Conservation (phyloP, 352 stramenopile genomes). For the Albugo candida region DNA sequence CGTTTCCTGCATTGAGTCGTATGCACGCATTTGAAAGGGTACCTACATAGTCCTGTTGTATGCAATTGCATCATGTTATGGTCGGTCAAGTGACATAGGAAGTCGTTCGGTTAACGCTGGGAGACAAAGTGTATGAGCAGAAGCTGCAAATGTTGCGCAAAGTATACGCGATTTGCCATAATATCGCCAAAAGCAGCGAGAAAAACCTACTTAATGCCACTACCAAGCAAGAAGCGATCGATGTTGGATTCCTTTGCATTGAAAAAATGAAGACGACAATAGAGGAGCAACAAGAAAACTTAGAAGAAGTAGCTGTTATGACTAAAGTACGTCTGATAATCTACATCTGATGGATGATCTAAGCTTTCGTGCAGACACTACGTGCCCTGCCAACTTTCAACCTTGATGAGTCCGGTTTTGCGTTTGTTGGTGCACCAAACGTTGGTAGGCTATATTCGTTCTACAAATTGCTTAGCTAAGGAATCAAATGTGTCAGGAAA, state of each 20-base stretch:
- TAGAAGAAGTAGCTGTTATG: conserved; percentile 13
- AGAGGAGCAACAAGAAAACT: conserved; percentile 10
- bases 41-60: conserved; percentile 1
- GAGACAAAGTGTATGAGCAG: conserved; percentile 45
- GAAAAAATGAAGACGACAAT: conserved; percentile 13
- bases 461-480: neutral
- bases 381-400: conserved; percentile 59
- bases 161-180: conserved; percentile 60
- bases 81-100: conserved; percentile 18
- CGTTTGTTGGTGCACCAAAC: conserved; percentile 67
- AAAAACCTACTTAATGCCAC: conserved; percentile 36
- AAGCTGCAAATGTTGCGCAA: conserved; percentile 51
- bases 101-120: conserved; percentile 61
- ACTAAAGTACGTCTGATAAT: conserved; percentile 8
- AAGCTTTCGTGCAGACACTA: conserved; percentile 18
- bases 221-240: conserved; percentile 62
- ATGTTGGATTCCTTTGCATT: conserved; percentile 54
- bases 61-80: neutral
- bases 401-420: conserved; percentile 63
- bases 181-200: conserved; percentile 52
- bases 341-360: neutral
- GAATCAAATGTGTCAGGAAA: conserved; percentile 23
- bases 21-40: conserved; percentile 73
- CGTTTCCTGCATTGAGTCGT: conserved; percentile 51
- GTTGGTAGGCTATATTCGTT: conserved; percentile 25